Base-by-base conservation (phyloP, 257 asterid genomes). In the Thymus quinquecostatus region DNA sequence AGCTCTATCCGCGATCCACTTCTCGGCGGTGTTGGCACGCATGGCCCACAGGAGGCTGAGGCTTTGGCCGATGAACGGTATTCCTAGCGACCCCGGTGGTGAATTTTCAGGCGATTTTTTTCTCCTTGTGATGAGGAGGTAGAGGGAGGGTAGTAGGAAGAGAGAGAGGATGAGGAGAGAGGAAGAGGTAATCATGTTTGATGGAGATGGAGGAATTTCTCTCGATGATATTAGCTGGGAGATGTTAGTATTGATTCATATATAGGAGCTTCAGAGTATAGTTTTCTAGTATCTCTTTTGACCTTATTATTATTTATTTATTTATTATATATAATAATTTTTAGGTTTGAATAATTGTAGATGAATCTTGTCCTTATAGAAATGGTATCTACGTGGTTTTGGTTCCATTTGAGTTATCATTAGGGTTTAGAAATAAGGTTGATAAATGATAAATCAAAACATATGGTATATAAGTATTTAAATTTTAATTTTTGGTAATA, bases 51-150 rank as follows among this genome's bases (percentile, higher is more conserved):
- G 77, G 61, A 89, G 85, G 34, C 75, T 60, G 9, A 88, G 84
- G 78, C 91, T 88, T 66, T 87, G 96, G 21, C 97, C 97, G 5
- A 88, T 69, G 2, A 88, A 51, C 0, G 96, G 95, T 1, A 88
- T 1, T 29, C 96, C 96, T 5, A 87, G 71, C 44, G 97, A 81
- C 8, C 95, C 92, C 0, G 97, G 96, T 1, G 97, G 97, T 9
- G 80, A 40, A 71, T 81, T 78, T 10, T 66, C 13, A 1, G 58
- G 41, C 51, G 77, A 1, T 47, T n/a, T 60, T 70, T 72, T 61
- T 49, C 54, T 80, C 1, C 0, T 38, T 4, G 41, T 3, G 0
- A 44, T 70, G 7, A 71, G 2, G 1, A 86, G 60, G 60, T 79
- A 67, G 28, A 75, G 45, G 14, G 80, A 60, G 55, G 85, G 2